Percentiles rank a stretch among this genome's conserved stretches.
These are phyloP conservation scores for Silybum marianum DNA, from an alignment of 129 eudicot species.

Conservation along the genomic window DNA sequence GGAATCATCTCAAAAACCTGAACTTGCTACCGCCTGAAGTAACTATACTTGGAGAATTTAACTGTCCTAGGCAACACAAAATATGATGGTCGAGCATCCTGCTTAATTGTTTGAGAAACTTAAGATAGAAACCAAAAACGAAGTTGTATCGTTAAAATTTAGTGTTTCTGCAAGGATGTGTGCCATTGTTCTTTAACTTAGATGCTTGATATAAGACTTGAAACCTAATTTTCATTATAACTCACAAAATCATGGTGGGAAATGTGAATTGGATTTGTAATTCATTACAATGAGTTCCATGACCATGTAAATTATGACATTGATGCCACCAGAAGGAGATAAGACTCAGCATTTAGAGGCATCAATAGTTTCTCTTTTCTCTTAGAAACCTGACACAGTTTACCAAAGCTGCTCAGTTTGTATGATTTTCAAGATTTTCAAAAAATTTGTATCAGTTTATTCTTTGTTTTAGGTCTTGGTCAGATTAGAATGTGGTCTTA, in stretches of 20 bases:
- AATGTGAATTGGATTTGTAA: constrained; percentile 9
- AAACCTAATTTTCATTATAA: background rate
- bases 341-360: background rate
- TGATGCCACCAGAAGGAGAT: constrained; percentile 2
- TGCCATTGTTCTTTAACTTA: background rate
- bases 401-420: background rate
- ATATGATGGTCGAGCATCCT: background rate
- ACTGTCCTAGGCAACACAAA: background rate
- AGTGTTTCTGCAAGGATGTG: background rate
- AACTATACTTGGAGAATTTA: background rate
- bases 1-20: background rate
- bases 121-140: background rate
- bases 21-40: background rate
- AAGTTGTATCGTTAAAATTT: background rate
- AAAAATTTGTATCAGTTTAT: background rate
- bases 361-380: background rate
- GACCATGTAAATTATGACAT: constrained; percentile 12
- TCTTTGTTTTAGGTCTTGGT: background rate
- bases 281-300: background rate
- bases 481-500: background rate
- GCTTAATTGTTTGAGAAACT: constrained; percentile 5
- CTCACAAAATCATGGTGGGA: constrained; percentile 3
- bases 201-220: background rate
- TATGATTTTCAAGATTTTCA: background rate
- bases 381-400: background rate